phyloP scores from a whole-genome alignment of 129 eudicot genomes.

The Oenanthe sinensis region DNA sequence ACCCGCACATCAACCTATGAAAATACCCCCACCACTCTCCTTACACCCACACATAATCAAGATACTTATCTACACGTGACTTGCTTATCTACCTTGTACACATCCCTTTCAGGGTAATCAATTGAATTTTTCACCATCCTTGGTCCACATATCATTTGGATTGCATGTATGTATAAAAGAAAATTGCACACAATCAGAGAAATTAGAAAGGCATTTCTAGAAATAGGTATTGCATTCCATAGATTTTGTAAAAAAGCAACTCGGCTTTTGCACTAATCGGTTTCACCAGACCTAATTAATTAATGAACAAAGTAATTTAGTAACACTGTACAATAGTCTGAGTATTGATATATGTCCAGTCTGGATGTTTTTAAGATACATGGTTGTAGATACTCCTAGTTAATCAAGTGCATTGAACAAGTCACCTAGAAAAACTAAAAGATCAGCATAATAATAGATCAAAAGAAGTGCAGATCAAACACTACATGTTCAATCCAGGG shows the following conservation, averaged over 20 bases:
- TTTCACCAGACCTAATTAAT: background rate
- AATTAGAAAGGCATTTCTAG: background rate
- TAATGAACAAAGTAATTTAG: background rate
- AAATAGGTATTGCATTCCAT: background rate
- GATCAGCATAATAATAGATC: background rate
- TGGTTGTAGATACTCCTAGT: background rate
- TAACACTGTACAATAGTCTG: background rate
- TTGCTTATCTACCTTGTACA: too few relatives aligned
- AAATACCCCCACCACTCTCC: too few relatives aligned
- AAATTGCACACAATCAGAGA: too few relatives aligned
- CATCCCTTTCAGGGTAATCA: too few relatives aligned
- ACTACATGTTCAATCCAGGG: background rate
- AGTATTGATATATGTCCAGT: background rate
- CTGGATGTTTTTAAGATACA: background rate
- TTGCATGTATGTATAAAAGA: too few relatives aligned
- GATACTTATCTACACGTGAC: too few relatives aligned
- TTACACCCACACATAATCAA: too few relatives aligned
- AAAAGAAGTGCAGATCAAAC: background rate
- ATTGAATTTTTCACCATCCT: too few relatives aligned
- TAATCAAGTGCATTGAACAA: background rate
- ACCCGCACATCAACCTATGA: too few relatives aligned
- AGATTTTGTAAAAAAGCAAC: background rate
- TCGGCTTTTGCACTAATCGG: background rate
- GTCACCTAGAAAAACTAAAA: background rate
- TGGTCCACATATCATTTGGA: too few relatives aligned